Conservation (phyloP, 768 basidiomycete species). For the Pleurotus platypus region DNA sequence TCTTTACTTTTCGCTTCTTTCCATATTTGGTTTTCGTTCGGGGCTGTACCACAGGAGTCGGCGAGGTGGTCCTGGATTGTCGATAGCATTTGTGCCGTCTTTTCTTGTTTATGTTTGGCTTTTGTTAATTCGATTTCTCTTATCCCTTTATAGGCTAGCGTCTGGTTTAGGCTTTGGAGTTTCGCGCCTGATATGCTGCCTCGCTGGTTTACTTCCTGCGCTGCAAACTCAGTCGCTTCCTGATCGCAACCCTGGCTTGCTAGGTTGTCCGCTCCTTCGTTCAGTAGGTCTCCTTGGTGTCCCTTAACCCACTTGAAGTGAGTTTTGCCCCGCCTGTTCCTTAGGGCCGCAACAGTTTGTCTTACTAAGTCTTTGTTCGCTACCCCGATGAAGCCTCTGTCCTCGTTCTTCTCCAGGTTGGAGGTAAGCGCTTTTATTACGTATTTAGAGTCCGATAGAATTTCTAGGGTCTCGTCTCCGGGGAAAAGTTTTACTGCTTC, state of each 20-base stretch:
- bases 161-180: constrained; percentile 12
- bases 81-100: neutral
- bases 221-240: neutral
- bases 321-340: constrained; percentile 12
- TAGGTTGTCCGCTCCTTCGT: constrained; percentile 18
- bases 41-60: neutral
- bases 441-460: constrained; percentile 20
- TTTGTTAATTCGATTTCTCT: neutral
- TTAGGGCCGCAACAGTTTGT: constrained; percentile 6
- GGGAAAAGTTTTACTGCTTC: constrained; percentile 4
- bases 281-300: constrained; percentile 13
- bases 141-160: constrained; percentile 12
- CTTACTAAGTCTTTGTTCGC: constrained; percentile 13
- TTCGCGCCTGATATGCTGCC: constrained; percentile 11
- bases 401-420: constrained; percentile 18
- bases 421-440: constrained; percentile 17
- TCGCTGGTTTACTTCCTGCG: neutral
- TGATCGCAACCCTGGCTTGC: constrained; percentile 15
- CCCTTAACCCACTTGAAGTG: constrained; percentile 23
- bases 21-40: constrained; percentile 12
- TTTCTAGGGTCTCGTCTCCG: constrained; percentile 6
- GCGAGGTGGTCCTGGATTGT: constrained; percentile 1
- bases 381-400: constrained; percentile 20
- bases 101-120: neutral
- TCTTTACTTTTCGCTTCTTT: constrained; percentile 9